phyloP scores from a whole-genome alignment of 2,329 filamentous ascomycete species.

The Talaromyces rugulosus region DNA sequence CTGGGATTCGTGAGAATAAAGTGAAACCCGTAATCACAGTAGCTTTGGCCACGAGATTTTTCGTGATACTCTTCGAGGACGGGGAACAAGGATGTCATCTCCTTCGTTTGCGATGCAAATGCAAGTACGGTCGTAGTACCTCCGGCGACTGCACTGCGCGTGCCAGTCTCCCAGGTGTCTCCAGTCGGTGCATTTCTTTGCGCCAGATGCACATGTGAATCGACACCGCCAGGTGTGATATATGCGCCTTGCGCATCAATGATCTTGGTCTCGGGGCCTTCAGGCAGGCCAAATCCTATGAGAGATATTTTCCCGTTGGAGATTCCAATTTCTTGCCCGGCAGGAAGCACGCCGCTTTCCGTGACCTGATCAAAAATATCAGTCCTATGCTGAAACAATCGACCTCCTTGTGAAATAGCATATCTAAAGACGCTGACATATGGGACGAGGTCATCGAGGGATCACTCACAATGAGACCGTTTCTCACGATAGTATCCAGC shows the following conservation, averaged over 20 bases:
- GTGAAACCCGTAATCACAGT: conserved; percentile 54
- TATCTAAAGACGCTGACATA: background rate
- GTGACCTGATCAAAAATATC: conserved; percentile 7
- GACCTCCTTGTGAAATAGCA: background rate
- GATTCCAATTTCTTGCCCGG: conserved; percentile 13
- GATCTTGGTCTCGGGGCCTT: conserved; percentile 8
- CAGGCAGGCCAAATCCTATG: conserved; percentile 9
- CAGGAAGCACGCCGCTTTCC: conserved; percentile 10
- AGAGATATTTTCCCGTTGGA: conserved; percentile 10
- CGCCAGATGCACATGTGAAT: conserved; percentile 45
- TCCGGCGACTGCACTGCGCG: conserved; percentile 53
- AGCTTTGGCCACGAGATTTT: conserved; percentile 43
- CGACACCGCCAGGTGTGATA: conserved; percentile 44
- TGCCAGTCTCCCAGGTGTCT: conserved; percentile 47
- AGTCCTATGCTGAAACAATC: background rate
- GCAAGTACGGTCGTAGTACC: conserved; percentile 57
- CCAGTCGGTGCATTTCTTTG: conserved; percentile 36
- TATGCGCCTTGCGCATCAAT: conserved; percentile 43
- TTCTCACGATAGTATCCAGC: conserved; percentile 10
- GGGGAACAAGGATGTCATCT: conserved; percentile 41
- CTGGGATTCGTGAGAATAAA: conserved; percentile 37
- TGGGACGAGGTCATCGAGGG: background rate
- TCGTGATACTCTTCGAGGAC: conserved; percentile 47
- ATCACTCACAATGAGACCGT: conserved; percentile 10
- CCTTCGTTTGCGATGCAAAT: conserved; percentile 53